phyloP scores from a whole-genome alignment of 1,139 yeast species.

The Diutina neorugosa region DNA sequence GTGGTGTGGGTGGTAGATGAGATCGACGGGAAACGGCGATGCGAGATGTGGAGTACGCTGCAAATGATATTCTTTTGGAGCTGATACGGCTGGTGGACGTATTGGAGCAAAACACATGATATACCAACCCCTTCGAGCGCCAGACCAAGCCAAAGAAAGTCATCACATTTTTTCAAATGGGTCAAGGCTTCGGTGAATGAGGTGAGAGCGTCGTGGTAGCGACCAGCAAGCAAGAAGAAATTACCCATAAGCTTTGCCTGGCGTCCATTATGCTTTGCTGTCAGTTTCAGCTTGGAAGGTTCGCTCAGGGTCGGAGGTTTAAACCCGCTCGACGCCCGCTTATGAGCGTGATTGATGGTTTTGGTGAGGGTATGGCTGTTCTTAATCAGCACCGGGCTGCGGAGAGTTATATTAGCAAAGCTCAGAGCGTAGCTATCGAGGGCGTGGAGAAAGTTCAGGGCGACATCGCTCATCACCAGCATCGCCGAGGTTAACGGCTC shows the following conservation, averaged over 20 bases:
- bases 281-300: conserved; percentile 16
- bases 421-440: conserved; percentile 62
- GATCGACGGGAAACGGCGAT: neutral
- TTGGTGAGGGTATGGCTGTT: conserved; percentile 37
- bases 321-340: conserved; percentile 13
- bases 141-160: conserved; percentile 79
- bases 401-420: conserved; percentile 54
- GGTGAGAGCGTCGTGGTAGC: conserved; percentile 55
- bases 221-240: conserved; percentile 70
- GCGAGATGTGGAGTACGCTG: neutral
- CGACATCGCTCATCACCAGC: conserved; percentile 61
- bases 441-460: conserved; percentile 49
- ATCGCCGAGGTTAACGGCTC: conserved; percentile 35
- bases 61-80: conserved; percentile 28
- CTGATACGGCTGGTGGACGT: conserved; percentile 45
- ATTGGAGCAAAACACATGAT: conserved; percentile 48
- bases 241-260: conserved; percentile 67
- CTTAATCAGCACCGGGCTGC: conserved; percentile 61
- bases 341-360: conserved; percentile 41
- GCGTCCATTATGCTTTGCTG: conserved; percentile 44
- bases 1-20: neutral
- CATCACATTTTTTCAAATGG: conserved; percentile 50
- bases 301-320: neutral
- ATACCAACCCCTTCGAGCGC: conserved; percentile 73
- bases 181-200: conserved; percentile 63